These are phyloP conservation scores for Boletus rubescentipes DNA, from an alignment of 768 basidiomycete species.

Conservation along the genomic window DNA sequence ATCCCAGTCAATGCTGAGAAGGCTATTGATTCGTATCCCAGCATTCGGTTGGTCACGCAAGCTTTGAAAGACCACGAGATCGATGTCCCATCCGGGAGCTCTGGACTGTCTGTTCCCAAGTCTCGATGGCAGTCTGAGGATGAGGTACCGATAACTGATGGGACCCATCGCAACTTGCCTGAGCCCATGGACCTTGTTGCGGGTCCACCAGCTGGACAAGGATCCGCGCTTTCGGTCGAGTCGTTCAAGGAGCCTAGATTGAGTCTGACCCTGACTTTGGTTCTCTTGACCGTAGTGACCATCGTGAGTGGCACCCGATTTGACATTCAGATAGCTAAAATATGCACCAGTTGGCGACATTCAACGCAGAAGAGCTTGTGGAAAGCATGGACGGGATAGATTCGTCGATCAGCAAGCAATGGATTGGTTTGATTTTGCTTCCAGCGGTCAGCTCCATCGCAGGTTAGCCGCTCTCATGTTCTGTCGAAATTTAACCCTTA, in stretches of 20 bases:
- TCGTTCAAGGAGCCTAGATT: slow-evolving; percentile 52
- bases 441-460: slow-evolving; percentile 82
- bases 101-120: slow-evolving; percentile 8
- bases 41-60: slow-evolving; percentile 28
- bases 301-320: slow-evolving; percentile 43
- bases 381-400: slow-evolving; percentile 82
- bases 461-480: slow-evolving; percentile 41
- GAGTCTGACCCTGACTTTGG: slow-evolving; percentile 56
- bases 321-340: slow-evolving; percentile 1
- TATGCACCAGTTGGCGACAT: slow-evolving; percentile 44
- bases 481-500: neutral
- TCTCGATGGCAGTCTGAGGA: slow-evolving; percentile 16
- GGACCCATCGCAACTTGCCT: slow-evolving; percentile 1
- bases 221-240: slow-evolving; percentile 14
- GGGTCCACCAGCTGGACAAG: slow-evolving; percentile 14
- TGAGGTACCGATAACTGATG: slow-evolving; percentile 8
- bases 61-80: neutral
- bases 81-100: neutral
- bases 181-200: slow-evolving; percentile 13
- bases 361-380: slow-evolving; percentile 75
- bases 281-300: slow-evolving; percentile 58
- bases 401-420: slow-evolving; percentile 73
- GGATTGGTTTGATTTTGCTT: slow-evolving; percentile 85
- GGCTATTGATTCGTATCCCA: slow-evolving; percentile 9
- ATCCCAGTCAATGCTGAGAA: slow-evolving; percentile 7